Percentiles rank a stretch among this genome's conserved stretches.
These are phyloP conservation scores for Eutypella sp. DNA, from an alignment of 2,329 filamentous ascomycete genomes.

Conservation along the genomic window DNA sequence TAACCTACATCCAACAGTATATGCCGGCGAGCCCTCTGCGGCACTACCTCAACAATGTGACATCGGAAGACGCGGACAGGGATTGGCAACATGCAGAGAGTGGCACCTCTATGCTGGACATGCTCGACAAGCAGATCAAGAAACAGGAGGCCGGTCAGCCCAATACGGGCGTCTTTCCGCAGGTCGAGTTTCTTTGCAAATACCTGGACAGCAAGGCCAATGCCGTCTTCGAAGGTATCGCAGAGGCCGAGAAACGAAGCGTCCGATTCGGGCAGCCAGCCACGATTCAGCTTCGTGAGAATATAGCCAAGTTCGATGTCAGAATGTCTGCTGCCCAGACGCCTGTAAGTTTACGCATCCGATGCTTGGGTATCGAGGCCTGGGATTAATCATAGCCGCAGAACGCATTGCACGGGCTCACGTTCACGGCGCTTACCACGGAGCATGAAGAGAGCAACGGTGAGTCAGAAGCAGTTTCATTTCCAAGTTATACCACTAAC, in stretches of 20 bases:
- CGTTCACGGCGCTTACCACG: constrained; percentile 38
- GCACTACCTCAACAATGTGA: constrained; percentile 51
- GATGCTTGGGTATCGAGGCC: background rate
- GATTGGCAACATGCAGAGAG: constrained; percentile 40
- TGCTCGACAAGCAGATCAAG: constrained; percentile 45
- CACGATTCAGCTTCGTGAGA: constrained; percentile 38
- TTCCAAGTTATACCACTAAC: background rate
- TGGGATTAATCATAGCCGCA: constrained; percentile 16
- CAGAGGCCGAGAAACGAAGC: constrained; percentile 63
- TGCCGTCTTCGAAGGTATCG: constrained; percentile 61
- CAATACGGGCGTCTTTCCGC: constrained; percentile 49
- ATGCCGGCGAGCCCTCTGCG: constrained; percentile 62
- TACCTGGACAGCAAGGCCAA: constrained; percentile 54
- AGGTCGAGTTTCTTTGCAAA: constrained; percentile 59
- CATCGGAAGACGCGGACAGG: constrained; percentile 45
- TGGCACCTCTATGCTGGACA: constrained; percentile 40
- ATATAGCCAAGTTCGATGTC: constrained; percentile 50
- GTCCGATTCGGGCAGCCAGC: constrained; percentile 60
- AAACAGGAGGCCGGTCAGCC: constrained; percentile 40
- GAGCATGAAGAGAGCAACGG: constrained; percentile 31
- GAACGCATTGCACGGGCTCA: constrained; percentile 29
- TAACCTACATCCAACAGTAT: constrained; percentile 72
- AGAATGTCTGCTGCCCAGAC: constrained; percentile 42
- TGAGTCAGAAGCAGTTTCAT: constrained; percentile 16
- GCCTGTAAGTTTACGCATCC: constrained; percentile 27